A percentile compares a stretch with the other conserved stretches of the same genome.
Evolutionary conservation across 2,329 filamentous ascomycete species (phyloP).

Genomic region (Hypoxylon sp.): DNA sequence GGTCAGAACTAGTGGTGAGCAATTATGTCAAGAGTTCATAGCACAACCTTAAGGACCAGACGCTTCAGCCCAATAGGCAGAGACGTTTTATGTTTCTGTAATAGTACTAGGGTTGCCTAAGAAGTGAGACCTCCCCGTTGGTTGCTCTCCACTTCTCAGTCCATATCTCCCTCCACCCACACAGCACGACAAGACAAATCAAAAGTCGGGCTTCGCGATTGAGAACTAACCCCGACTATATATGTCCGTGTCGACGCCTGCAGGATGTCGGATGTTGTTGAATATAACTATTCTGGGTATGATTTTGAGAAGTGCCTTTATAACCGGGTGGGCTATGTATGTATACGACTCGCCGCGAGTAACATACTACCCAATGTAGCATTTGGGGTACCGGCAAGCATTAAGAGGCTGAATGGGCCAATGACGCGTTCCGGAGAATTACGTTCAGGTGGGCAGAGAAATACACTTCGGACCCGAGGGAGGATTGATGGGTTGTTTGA

Average conservation of each 20-base stretch:
- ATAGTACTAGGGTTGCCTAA: not conserved
- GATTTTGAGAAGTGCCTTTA: conserved; percentile 18
- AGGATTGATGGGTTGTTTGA: conserved; percentile 14
- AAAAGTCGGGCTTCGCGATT: conserved; percentile 2
- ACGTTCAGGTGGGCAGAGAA: conserved; percentile 21
- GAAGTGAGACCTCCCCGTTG: conserved; percentile 14
- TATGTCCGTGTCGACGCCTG: conserved; percentile 5
- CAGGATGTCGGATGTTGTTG: conserved; percentile 6
- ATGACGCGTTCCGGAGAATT: conserved; percentile 26
- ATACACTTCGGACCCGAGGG: conserved; percentile 39
- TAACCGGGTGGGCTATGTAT: conserved; percentile 8
- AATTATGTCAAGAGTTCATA: conserved; percentile 21
- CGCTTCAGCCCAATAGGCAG: conserved; percentile 18
- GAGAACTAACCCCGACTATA: not conserved
- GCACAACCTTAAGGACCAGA: conserved; percentile 26
- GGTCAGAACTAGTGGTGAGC: not conserved
- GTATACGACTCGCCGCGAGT: conserved; percentile 8
- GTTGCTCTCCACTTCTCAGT: conserved; percentile 12
- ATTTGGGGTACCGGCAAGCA: conserved; percentile 31
- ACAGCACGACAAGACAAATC: conserved; percentile 5
- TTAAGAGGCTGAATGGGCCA: conserved; percentile 23
- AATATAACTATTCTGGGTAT: conserved; percentile 29
- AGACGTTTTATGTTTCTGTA: conserved; percentile 19
- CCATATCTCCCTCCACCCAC: not conserved
- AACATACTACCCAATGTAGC: conserved; percentile 14